Evolutionary conservation across 2,329 filamentous ascomycete species (phyloP).

Genomic region (Pyricularia sp.): DNA sequence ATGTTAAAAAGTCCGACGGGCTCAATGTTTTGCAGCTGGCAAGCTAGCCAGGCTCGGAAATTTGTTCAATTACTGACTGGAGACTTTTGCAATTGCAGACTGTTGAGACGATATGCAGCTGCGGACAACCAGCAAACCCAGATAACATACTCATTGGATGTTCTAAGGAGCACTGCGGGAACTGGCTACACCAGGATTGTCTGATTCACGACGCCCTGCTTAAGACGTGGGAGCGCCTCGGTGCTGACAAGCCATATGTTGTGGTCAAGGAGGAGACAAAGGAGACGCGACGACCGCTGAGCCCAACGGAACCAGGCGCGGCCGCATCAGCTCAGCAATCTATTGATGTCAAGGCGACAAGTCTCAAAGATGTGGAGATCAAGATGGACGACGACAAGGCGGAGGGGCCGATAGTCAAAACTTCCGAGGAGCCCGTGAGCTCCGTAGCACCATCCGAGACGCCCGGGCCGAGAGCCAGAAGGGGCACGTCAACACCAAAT

Average conservation of each 20-base stretch:
- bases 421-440: conserved; percentile 17
- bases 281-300: conserved; percentile 35
- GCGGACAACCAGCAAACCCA: conserved; percentile 51
- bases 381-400: conserved; percentile 23
- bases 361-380: conserved; percentile 14
- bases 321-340: conserved; percentile 39
- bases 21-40: background rate
- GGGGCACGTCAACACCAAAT: background rate
- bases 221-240: conserved; percentile 39
- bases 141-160: conserved; percentile 52
- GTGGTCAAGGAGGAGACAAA: conserved; percentile 29
- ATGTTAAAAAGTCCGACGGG: conserved; percentile 17
- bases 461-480: background rate
- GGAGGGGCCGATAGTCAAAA: conserved; percentile 14
- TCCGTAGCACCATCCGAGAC: conserved; percentile 8
- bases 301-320: conserved; percentile 39
- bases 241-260: conserved; percentile 39
- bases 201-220: conserved; percentile 45
- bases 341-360: conserved; percentile 41
- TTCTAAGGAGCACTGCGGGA: conserved; percentile 41
- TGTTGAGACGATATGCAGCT: conserved; percentile 48
- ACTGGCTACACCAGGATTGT: conserved; percentile 57
- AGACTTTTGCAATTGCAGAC: conserved; percentile 23
- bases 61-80: background rate
- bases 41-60: background rate